Base-by-base conservation (phyloP, 495 filamentous ascomycete genomes). In the Eremomyces bilateralis region DNA sequence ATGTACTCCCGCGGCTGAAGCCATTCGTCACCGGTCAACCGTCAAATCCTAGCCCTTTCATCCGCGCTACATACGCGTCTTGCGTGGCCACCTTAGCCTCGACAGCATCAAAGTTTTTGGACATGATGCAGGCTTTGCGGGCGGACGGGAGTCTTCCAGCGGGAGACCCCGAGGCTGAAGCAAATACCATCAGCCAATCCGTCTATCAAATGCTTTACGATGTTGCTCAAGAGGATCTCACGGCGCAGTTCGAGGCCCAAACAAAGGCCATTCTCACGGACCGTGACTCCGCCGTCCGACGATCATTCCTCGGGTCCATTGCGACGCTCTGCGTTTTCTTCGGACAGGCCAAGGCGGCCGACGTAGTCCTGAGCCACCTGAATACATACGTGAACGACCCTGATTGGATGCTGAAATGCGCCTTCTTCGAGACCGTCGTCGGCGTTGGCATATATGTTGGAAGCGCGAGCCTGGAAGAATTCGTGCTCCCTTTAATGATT, bases 341-440 rank as follows among this genome's bases (percentile, higher is more conserved):
- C 42, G 88, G 88, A 11, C 84, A 72, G 33, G 53, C 71, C 16
- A 77, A 80, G 47, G 73, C 88, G 2, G 95, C 83, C 47, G 90
- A 99, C 47, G 80, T 95, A 12, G 75, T 99, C 24, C 57, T 95
- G 3, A 90, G 81, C 24, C 88, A 99, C 51, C 58, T 99, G 16
- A 99, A 95, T 48, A 99, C 90, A 0, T 99, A 99, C 44, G 62
- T 99, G 4, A 99, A 99, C 44, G 90, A 94, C 45, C 68, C 72
- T 35, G 84, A 95, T 48, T 99, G 90, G 90, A 79, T 80, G 50
- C 58, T 99, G 16, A 92, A 92, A 51, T 92, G 80, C 47, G 82
- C 90, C 15, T 95, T 95, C 49, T 92, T 99, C 42, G 80, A 91
- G 41, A 80, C 84, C 0, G 84, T 95, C 15, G 78, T 94, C 15